Evolutionary conservation across 1,139 yeast species (phyloP), one percentile per base, ranked within the genome.

Genomic region (Debaryomyces robertsiae): DNA sequence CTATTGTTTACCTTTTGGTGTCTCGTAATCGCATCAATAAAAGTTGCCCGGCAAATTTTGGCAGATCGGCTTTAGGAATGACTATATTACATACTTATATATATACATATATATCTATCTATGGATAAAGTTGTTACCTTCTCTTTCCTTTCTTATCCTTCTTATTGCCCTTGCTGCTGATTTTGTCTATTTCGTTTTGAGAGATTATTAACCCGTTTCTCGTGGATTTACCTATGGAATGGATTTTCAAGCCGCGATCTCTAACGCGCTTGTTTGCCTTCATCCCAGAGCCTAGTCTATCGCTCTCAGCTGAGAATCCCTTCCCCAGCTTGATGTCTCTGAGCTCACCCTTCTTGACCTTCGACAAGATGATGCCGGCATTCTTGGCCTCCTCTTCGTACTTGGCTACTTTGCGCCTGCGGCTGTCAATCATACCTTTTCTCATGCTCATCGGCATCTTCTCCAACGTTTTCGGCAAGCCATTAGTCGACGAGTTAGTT

Each of bases 391-490:
- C 90, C 43, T 75, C 67, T 57, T 87, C 95, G 55, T 74, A 77
- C 54, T 78, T 79, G 5, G 66, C 57, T 27, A 82, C 77, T 46
- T 79, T 77, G 16, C 66, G 61, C 31, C 73, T 63, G 40, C 83
- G 75, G 39, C 82, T 76, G 37, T 71, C 65, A 29, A 86, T 69
- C 84, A 91, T 84, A 2, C 96, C 96, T 56, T 85, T 86, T 44
- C 97, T 75, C 73, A 89, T 81, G 16, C 77, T 61, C 91, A 93
- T 90, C 10, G 98, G 96, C 79, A 88, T 85, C 38, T 81, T 85
- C 52, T 87, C 95, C 25, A 84, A 64, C 42, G 67, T 79, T 41
- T 65, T 57, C 32, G 74, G 67, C 45, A 59, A 44, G 36, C 77
- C 66, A 40, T 66, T 45, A 49, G 64, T 59, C 14, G 64, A 54